Evolutionary conservation across 176 grass and related monocot species (phyloP), one percentile per base, ranked within the genome.

Genomic region (Aegilops umbellulata): DNA sequence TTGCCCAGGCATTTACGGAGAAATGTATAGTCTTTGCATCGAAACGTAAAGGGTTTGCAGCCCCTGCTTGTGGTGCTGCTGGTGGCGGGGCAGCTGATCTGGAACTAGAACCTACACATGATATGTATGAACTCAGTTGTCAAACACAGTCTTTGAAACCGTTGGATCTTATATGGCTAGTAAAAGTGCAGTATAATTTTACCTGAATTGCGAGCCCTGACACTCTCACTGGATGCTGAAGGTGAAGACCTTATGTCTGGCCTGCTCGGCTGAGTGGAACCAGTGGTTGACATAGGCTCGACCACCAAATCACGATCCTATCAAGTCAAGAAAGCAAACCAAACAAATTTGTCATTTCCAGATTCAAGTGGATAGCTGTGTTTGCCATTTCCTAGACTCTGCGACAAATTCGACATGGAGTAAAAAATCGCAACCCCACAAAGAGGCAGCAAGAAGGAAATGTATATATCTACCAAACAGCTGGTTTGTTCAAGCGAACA

Each of bases 1-100:
- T 85, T 95, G 95, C 96, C 96, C 93, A 98, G 64, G 93, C 96
- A 77, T 95, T 91, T 51, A 95, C 75, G 72, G 92, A 88, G 91
- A 98, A 95, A 89, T 92, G 93, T 84, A 98, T 90, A 84, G 92
- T 88, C 60, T 78, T 75, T 36, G 74, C 74, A 87, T 98, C 91
- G 10, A 95, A 80, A 51, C 88, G 76, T 75, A 95, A 86, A 22
- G 93, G 80, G 41, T 82, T 89, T 76, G 85, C 83, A 85, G 63
- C 80, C 46, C 66, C 60, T 60, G 85, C 58, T 69, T 83, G 88
- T 77, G 22, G 49, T 32, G 74, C 16, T 4, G 77, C 77, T 19
- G 84, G 79, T 5, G 80, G 68, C 1, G 81, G 62, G 6, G 83
- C 60, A 34, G 76, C 68, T 62, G 89, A 87, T 74, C 86, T 91